Conservation (phyloP, 2,329 filamentous ascomycete genomes). For the Colletotrichum caudatum region DNA sequence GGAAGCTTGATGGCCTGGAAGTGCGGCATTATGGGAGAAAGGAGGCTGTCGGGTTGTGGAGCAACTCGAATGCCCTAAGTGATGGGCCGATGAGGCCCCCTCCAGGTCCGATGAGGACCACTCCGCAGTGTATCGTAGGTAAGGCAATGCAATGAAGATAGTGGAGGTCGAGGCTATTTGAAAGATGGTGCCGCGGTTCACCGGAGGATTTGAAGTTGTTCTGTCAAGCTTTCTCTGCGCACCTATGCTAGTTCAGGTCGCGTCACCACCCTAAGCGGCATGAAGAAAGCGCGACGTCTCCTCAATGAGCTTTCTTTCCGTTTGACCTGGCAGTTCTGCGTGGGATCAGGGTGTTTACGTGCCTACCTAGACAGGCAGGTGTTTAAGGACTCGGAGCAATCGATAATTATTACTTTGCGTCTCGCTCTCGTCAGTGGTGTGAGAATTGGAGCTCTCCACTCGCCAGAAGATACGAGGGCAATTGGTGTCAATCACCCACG, state of each 20-base stretch:
- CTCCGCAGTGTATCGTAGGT: too few species aligned
- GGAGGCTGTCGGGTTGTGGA: slow-evolving; percentile 21
- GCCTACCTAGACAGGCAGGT: background rate
- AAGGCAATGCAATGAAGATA: too few species aligned
- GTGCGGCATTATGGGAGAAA: slow-evolving; percentile 39
- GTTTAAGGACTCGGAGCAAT: background rate
- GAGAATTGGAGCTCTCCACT: background rate
- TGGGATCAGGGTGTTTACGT: background rate
- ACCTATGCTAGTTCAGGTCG: background rate
- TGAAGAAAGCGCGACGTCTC: background rate
- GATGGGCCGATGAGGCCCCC: background rate
- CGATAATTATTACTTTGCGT: background rate
- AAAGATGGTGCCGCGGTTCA: background rate
- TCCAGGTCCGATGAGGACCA: too few species aligned
- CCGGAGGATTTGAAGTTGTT: background rate
- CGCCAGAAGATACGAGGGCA: background rate
- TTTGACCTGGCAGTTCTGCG: background rate
- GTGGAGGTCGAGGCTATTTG: background rate
- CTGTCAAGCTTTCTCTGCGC: background rate
- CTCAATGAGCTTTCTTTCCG: background rate
- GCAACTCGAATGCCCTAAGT: slow-evolving; percentile 32
- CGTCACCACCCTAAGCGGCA: background rate
- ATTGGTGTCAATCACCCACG: background rate
- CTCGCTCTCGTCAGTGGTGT: slow-evolving; percentile 8
- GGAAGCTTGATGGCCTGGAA: slow-evolving; percentile 46